Evolutionary conservation across 441 rosid genomes (phyloP).

Genomic region (Gossypium schwendimanii): DNA sequence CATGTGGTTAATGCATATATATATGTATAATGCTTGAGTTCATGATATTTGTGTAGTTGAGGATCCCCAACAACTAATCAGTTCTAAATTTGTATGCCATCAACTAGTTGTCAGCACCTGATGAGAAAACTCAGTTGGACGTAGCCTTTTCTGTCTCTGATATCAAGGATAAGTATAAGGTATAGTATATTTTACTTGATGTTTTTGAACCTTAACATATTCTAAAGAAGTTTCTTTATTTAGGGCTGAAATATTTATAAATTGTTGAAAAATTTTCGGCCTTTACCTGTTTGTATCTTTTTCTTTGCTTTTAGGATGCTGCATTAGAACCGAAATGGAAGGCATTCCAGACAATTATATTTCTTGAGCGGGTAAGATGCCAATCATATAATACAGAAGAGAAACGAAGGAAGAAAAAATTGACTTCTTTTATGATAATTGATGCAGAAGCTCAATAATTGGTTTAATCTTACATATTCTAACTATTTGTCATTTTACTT

Average conservation of each 20-base stretch:
- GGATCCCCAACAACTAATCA: background rate
- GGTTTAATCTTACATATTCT: background rate
- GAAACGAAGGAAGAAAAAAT: background rate
- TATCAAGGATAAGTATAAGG: slow-evolving; percentile 66
- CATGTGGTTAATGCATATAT: background rate
- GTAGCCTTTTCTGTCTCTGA: slow-evolving; percentile 51
- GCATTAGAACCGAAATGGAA: slow-evolving; percentile 72
- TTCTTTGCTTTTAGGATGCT: slow-evolving; percentile 50
- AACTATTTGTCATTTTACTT: background rate
- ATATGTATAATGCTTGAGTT: background rate
- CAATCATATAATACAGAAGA: background rate
- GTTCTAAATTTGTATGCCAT: slow-evolving; percentile 8
- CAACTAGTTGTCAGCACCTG: slow-evolving; percentile 28
- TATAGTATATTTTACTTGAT: slow-evolving; percentile 14
- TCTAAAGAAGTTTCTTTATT: background rate
- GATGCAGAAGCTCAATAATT: background rate
- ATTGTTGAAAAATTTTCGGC: background rate
- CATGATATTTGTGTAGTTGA: background rate
- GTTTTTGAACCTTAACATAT: background rate
- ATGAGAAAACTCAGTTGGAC: slow-evolving; percentile 31
- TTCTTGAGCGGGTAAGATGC: slow-evolving; percentile 67
- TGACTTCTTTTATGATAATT: background rate
- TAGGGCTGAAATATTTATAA: background rate
- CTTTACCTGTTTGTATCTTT: slow-evolving; percentile 8
- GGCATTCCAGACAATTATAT: slow-evolving; percentile 75